A percentile compares a stretch with the other conserved stretches of the same genome.
Conservation (phyloP, 768 basidiomycete genomes). For the Lentinula edodes region DNA sequence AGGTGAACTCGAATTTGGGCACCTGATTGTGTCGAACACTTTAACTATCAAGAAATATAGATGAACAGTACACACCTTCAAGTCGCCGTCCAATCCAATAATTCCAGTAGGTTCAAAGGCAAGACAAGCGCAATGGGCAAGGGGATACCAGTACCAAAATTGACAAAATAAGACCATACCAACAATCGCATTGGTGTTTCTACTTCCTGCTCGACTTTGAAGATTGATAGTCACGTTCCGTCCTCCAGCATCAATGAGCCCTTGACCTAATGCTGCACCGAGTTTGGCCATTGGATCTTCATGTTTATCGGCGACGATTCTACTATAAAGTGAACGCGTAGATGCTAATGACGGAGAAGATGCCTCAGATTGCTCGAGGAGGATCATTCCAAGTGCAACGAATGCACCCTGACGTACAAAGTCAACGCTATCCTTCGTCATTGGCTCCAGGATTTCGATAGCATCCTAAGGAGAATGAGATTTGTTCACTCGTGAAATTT, state of each 20-base stretch:
- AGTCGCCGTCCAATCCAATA: conserved; percentile 81
- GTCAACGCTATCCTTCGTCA: conserved; percentile 97
- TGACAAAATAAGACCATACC: conserved; percentile 99
- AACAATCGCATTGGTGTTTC: conserved; percentile 90
- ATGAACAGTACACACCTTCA: conserved; percentile 52
- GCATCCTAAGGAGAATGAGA: conserved; percentile 62
- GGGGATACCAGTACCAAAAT: conserved; percentile 99
- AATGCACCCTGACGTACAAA: conserved; percentile 98
- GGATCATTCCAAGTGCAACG: conserved; percentile 92
- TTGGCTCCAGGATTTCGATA: conserved; percentile 92
- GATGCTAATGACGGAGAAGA: conserved; percentile 77
- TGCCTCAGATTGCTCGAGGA: conserved; percentile 93
- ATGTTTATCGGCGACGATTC: conserved; percentile 93
- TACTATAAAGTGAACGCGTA: conserved; percentile 80
- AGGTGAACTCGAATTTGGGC: conserved; percentile 90
- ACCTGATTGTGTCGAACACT: conserved; percentile 39
- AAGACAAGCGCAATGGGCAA: conserved; percentile 88
- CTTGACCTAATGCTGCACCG: conserved; percentile 93
- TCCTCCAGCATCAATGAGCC: conserved; percentile 96
- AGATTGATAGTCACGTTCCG: conserved; percentile 93
- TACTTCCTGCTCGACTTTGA: conserved; percentile 88
- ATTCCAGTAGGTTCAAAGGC: conserved; percentile 95
- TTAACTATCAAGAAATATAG: neutral
- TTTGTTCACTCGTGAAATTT: neutral
- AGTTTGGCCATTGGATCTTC: conserved; percentile 99